Percentiles rank a stretch among this genome's conserved stretches.
Conservation (phyloP, 2,329 filamentous ascomycete genomes). For the Alternaria viburni region DNA sequence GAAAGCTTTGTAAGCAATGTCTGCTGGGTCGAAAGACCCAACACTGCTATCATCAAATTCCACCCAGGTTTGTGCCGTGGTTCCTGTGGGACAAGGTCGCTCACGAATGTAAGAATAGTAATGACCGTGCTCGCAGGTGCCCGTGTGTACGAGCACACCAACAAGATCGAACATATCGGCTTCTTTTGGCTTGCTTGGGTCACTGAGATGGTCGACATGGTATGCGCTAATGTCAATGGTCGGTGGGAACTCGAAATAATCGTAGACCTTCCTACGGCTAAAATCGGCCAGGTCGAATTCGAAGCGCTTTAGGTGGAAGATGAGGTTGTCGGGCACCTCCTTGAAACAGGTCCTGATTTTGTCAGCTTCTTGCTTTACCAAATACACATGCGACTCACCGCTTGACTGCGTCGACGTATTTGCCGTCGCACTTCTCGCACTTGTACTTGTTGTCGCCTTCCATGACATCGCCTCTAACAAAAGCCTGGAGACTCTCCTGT, state of each 20-base stretch:
- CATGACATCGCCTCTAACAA: slow-evolving; percentile 95
- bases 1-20: slow-evolving; percentile 79
- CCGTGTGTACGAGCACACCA: slow-evolving; percentile 92
- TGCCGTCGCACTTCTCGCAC: slow-evolving; percentile 84
- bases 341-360: slow-evolving; percentile 78
- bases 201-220: slow-evolving; percentile 81
- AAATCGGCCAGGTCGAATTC: slow-evolving; percentile 80
- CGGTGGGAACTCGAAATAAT: slow-evolving; percentile 86
- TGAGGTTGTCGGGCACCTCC: slow-evolving; percentile 89
- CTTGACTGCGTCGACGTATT: slow-evolving; percentile 89
- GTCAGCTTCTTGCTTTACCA: slow-evolving; percentile 16
- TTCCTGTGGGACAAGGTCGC: slow-evolving; percentile 63
- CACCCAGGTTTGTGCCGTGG: slow-evolving; percentile 68
- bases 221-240: slow-evolving; percentile 88
- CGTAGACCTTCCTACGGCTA: slow-evolving; percentile 91
- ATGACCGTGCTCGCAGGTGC: slow-evolving; percentile 91
- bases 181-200: slow-evolving; percentile 60
- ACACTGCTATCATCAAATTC: slow-evolving; percentile 96
- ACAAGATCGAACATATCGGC: slow-evolving; percentile 90
- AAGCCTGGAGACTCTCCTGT: slow-evolving; percentile 89
- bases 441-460: slow-evolving; percentile 99
- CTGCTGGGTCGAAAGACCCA: slow-evolving; percentile 72
- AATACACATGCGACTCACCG: slow-evolving; percentile 55
- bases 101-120: slow-evolving; percentile 97
- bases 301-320: slow-evolving; percentile 92